Evolutionary conservation across 305 asterid species (phyloP), one percentile per base, ranked within the genome.

Genomic region (Solanum aculeatissimum): DNA sequence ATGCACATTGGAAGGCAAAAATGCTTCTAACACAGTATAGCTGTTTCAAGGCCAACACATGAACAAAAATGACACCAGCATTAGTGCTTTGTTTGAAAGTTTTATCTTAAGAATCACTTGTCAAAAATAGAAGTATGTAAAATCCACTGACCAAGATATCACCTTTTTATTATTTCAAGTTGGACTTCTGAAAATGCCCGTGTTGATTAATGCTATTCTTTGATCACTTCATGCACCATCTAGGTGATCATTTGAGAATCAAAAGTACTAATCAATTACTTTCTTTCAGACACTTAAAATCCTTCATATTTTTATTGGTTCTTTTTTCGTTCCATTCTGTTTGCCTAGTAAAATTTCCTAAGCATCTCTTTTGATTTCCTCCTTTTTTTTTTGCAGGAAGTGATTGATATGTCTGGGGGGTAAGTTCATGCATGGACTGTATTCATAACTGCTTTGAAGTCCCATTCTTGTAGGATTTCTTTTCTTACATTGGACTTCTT

Each of bases 371-470:
- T 62, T 13, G 51, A 38, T 43, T 42, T 45, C 40, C 79, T 63
- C 10, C 55, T 53, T 13, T 60, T 32, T 71, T 25, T 19, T 77
- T 85, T 89, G 75, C 97, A 95, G 97, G 97, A 92, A 71, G 97
- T 95, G 53, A 84, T 89, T 38, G 98, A 95, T 90, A 91, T 92
- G 11, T 95, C 98, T 74, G 97, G 96, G 6, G 98, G 98, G 98
- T 94, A 91, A 86, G 98, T 84, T 60, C 43, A 21, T 15, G 16
- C 62, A 14, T 74, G 62, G 42, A 51, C 12, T 58, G 42, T 38
- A 38, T 4, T 35, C 49, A 68, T 25, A 38, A 35, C 49, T 35
- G 10, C 51, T 42, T 81, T 60, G 40, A 29, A 69, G 58, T 70
- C 68, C 55, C 19, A 68, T 65, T 55, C 27, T 51, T 83, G 27